Conservation (phyloP, 352 stramenopile species). For the Nothophytophthora sp. region DNA sequence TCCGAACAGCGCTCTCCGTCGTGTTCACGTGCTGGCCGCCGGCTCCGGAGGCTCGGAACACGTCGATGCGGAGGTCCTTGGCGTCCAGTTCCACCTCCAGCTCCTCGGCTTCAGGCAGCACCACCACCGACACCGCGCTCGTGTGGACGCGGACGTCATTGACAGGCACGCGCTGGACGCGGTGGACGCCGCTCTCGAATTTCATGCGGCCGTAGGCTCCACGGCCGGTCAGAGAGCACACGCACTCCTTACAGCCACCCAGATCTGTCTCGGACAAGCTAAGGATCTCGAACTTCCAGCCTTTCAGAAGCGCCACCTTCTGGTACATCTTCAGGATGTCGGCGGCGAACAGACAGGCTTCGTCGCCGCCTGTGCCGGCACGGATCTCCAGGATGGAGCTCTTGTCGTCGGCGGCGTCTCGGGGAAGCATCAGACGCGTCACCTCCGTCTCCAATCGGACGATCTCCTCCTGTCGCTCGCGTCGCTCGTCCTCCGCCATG, state of each 20-base stretch:
- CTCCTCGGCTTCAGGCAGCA: constrained; percentile 93
- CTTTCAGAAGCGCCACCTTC: constrained; percentile 79
- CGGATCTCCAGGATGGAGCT: constrained; percentile 98
- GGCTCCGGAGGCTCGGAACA: constrained; percentile 96
- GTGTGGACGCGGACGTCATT: constrained; percentile 98
- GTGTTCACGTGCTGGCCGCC: constrained; percentile 99
- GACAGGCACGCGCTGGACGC: constrained; percentile 97
- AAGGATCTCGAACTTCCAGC: constrained; percentile 93
- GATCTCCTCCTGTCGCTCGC: constrained; percentile 54
- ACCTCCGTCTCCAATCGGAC: constrained; percentile 60
- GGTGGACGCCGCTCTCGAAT: constrained; percentile 98
- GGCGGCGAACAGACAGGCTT: constrained; percentile 96
- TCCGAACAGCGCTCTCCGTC: constrained; percentile 96
- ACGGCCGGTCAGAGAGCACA: constrained; percentile 65
- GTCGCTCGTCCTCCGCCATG: constrained; percentile 78
- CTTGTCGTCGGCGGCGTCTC: constrained; percentile 91
- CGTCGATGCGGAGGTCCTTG: constrained; percentile 97
- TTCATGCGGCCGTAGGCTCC: constrained; percentile 97
- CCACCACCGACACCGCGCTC: constrained; percentile 96
- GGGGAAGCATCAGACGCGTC: constrained; percentile 77
- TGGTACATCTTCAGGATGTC: constrained; percentile 95
- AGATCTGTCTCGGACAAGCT: constrained; percentile 83
- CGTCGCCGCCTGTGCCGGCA: constrained; percentile 95
- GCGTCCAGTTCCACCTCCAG: constrained; percentile 89
- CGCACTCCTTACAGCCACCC: constrained; percentile 84